Base-by-base conservation (phyloP, 345 rosid species). In the Linum lewisii region DNA sequence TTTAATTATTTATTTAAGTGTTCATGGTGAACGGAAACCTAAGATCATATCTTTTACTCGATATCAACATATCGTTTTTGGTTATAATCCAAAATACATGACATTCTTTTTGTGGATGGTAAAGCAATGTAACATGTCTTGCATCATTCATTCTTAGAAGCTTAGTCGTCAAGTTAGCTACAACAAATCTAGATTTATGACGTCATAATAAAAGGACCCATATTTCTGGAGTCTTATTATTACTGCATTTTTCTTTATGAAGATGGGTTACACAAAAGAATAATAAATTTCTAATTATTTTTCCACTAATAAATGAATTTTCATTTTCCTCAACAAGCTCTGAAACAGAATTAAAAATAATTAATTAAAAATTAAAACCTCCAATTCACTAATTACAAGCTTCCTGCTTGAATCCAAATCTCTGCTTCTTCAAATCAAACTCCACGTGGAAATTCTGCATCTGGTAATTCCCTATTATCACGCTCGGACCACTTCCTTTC, bases 401-500 rank as follows among this genome's bases (percentile, higher is more conserved):
- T 52, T 52, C 21, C 25, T 19, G 56, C 24, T 52, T 52, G 25
- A 52, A 52, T 21, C 56, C 56, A 19, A 52, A 20, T 24, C 56
- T 52, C 25, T 52, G 56, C 14, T 52, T 52, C 24, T 19, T 13
- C 56, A 52, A 24, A 52, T 52, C 56, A 24, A n/a, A 52, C 56
- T 52, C 56, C 23, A 52, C 56, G 15, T 21, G 25, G 25, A 52
- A 52, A 52, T 52, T 52, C 56, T 52, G 56, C 24, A 52, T 21
- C 56, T 52, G 56, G 25, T 15, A 52, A 21, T 52, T 52, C 56
- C 56, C 56, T 9, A 52, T 3, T 21, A 52, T 52, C 23, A 52
- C 25, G 24, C 56, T 24, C 22, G 56, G 56, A 24, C 56, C 56
- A 13, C 25, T 21, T 13, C 25, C 24, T 21, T 21, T 21, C 8